Conservation (phyloP, 1,284 basidiomycete genomes). For the Exobasidium rhododendri region DNA sequence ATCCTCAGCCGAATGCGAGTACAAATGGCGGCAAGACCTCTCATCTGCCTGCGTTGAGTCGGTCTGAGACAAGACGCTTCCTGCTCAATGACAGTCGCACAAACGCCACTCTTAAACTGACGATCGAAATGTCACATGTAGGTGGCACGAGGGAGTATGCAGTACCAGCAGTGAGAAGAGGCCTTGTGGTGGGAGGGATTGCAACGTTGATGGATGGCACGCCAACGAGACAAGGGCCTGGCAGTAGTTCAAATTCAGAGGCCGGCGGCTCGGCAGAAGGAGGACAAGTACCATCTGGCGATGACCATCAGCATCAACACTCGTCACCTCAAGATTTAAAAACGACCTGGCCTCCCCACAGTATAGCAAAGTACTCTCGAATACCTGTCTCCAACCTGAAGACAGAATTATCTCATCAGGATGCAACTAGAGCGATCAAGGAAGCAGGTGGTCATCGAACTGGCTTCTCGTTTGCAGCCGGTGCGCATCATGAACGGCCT, state of each 20-base stretch:
- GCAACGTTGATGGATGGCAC: constrained; percentile 5
- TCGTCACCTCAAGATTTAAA: constrained; percentile 13
- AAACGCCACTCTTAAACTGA: constrained; percentile 71
- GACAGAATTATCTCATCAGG: constrained; percentile 9
- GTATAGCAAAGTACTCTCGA: constrained; percentile 26
- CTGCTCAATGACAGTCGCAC: constrained; percentile 71
- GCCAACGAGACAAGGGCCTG: background rate
- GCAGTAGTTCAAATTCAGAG: background rate
- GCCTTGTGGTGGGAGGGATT: constrained; percentile 32
- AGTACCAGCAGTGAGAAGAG: constrained; percentile 55
- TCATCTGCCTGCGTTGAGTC: constrained; percentile 13
- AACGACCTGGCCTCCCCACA: constrained; percentile 18
- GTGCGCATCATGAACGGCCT: constrained; percentile 26
- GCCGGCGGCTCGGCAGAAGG: background rate
- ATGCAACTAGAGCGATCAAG: constrained; percentile 13
- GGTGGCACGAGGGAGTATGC: constrained; percentile 64
- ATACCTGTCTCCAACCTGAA: constrained; percentile 28
- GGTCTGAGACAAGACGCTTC: constrained; percentile 65
- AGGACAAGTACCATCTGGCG: no score
- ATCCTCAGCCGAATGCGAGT: constrained; percentile 7
- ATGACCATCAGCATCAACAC: no score
- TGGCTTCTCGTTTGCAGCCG: constrained; percentile 19
- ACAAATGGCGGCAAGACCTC: background rate
- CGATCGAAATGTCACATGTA: constrained; percentile 64
- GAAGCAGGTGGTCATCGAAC: constrained; percentile 15